A percentile compares a stretch with the other conserved stretches of the same genome.
Conservation (phyloP, 1,284 basidiomycete species). For the Pulveroboletus ridleyi region DNA sequence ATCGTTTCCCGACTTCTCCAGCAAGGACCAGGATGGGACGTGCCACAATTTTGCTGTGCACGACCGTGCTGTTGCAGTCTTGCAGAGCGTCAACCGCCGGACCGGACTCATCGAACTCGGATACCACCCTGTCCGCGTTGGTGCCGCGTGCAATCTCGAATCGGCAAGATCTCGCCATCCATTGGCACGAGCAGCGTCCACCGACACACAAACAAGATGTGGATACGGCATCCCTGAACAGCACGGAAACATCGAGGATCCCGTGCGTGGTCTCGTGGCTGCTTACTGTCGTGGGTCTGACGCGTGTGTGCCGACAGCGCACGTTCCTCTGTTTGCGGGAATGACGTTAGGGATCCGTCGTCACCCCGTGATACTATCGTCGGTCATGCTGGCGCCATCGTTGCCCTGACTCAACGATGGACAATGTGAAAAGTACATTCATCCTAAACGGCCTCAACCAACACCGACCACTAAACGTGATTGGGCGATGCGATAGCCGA, state of each 20-base stretch:
- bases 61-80: constrained; percentile 28
- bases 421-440: constrained; percentile 23
- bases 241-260: no score
- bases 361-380: constrained; percentile 44
- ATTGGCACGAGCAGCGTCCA: constrained; percentile 73
- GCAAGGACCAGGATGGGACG: no score
- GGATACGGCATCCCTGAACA: no score
- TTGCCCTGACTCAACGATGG: constrained; percentile 32
- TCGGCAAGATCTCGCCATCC: not conserved
- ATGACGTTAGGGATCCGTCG: no score
- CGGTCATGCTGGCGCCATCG: constrained; percentile 54
- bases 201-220: constrained; percentile 12
- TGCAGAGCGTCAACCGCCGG: constrained; percentile 17
- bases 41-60: not conserved
- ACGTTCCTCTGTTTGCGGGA: no score
- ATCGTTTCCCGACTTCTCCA: no score
- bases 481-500: constrained; percentile 22
- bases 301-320: no score
- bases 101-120: constrained; percentile 28
- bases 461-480: constrained; percentile 26
- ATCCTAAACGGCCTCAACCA: constrained; percentile 16
- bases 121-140: constrained; percentile 87
- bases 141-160: constrained; percentile 53
- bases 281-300: no score
- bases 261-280: no score